Evolutionary conservation across 192 early-diverging fungal species (phyloP).

Genomic region (Rhizophlyctis rosea): DNA sequence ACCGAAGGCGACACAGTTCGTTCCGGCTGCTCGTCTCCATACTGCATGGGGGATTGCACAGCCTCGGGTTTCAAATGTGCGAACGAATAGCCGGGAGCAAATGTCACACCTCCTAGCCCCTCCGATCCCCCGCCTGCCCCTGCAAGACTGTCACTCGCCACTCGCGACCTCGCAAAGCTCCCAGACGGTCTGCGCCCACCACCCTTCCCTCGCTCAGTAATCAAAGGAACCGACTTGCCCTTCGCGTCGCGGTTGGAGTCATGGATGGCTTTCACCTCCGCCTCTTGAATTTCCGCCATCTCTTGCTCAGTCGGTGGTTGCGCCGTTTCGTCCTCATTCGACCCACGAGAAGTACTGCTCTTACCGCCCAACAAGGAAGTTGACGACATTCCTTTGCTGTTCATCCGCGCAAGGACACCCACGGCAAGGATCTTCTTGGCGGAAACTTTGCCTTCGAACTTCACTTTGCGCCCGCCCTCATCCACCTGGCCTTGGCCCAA

Average conservation of each 20-base stretch:
- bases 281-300: not conserved
- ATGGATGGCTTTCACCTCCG: not conserved
- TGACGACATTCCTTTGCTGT: conserved; percentile 6
- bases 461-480: conserved; percentile 12
- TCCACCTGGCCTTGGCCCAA: conserved; percentile 30
- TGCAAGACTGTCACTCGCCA: not conserved
- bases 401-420: conserved; percentile 4
- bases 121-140: not conserved
- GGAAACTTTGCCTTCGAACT: conserved; percentile 20
- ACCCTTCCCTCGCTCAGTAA: conserved; percentile 27
- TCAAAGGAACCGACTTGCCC: conserved; percentile 8
- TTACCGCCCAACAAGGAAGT: not conserved
- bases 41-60: not conserved
- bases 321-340: not conserved
- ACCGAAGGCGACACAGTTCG: not conserved
- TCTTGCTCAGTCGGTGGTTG: not conserved
- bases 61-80: no score
- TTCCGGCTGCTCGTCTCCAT: no score
- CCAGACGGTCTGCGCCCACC: conserved; percentile 13
- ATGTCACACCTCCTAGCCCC: no score
- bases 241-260: not conserved
- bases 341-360: no score
- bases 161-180: not conserved
- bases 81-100: no score
- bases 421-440: conserved; percentile 21